Evolutionary conservation across 495 filamentous ascomycete species (phyloP).

Genomic region (Talaromyces thailandensis): DNA sequence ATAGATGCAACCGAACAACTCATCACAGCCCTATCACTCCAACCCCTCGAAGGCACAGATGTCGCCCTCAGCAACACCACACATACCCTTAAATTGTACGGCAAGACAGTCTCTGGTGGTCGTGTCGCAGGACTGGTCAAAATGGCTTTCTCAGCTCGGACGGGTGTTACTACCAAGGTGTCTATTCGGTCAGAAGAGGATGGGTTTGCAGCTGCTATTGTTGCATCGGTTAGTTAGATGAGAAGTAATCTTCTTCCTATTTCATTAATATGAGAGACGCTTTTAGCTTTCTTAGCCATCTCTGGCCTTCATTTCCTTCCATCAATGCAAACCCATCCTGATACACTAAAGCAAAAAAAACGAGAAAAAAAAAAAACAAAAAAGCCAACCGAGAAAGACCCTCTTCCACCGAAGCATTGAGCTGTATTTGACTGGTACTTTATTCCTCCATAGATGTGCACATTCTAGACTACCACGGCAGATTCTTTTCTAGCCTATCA

Average conservation of each 20-base stretch:
- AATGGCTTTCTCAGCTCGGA: conserved; percentile 91
- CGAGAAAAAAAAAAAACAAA: no score
- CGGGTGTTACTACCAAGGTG: conserved; percentile 90
- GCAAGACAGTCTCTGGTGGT: conserved; percentile 89
- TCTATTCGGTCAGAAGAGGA: conserved; percentile 86
- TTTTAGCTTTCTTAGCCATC: not conserved
- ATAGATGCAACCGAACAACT: conserved; percentile 92
- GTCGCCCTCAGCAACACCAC: conserved; percentile 79
- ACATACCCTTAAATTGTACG: conserved; percentile 90
- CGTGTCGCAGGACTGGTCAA: conserved; percentile 78
- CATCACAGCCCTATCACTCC: conserved; percentile 74
- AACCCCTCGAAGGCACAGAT: conserved; percentile 90
- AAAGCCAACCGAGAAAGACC: no score
- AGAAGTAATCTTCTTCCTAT: not conserved
- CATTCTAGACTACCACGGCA: no score
- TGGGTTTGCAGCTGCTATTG: conserved; percentile 73
- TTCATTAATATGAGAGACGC: not conserved
- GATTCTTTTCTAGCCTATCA: no score
- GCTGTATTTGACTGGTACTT: no score
- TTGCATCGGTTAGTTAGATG: conserved; percentile 71
- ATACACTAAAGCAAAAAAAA: no score
- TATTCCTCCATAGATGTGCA: no score
- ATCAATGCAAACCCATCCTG: no score
- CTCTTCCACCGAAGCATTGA: no score
- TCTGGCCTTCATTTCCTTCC: not conserved